A percentile compares a stretch with the other conserved stretches of the same genome.
Evolutionary conservation across 169 alveolate genomes (phyloP).

Genomic region (Plasmodium vivax): DNA sequence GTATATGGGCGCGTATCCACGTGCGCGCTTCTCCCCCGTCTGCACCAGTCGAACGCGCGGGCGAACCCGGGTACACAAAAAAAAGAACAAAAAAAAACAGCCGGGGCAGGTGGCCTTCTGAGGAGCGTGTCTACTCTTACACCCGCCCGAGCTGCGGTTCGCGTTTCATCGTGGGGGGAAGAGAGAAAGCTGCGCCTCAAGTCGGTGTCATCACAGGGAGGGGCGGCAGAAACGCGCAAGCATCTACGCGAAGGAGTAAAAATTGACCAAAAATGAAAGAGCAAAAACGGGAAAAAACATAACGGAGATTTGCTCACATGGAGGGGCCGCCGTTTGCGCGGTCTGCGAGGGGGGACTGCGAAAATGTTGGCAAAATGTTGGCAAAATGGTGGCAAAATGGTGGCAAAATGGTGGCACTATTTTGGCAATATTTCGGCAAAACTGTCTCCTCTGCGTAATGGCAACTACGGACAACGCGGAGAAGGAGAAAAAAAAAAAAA

Average conservation of each 20-base stretch:
- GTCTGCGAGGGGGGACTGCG: not conserved
- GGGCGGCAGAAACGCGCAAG: not conserved
- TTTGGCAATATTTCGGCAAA: not conserved
- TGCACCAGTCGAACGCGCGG: not conserved
- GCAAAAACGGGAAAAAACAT: not conserved
- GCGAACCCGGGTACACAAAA: not conserved
- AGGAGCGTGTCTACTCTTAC: not conserved
- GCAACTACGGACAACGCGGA: not conserved
- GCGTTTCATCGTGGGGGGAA: not conserved
- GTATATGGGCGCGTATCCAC: not conserved
- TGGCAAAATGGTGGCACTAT: no score
- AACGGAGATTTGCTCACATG: not conserved
- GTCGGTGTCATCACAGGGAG: not conserved
- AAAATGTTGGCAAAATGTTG: no score
- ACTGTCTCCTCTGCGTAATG: not conserved
- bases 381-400: no score
- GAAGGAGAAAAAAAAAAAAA: slow-evolving; percentile 1
- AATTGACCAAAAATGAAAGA: not conserved
- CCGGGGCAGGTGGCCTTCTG: not conserved
- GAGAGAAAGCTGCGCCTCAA: not conserved
- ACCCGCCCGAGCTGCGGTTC: not conserved
- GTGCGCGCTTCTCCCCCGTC: not conserved
- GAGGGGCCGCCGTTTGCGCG: not conserved
- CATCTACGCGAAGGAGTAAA: not conserved
- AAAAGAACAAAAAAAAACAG: not conserved